Percentiles rank a stretch among this genome's conserved stretches.
phyloP scores from a whole-genome alignment of 2,329 filamentous ascomycete species.

The Fusarium pininemorale region DNA sequence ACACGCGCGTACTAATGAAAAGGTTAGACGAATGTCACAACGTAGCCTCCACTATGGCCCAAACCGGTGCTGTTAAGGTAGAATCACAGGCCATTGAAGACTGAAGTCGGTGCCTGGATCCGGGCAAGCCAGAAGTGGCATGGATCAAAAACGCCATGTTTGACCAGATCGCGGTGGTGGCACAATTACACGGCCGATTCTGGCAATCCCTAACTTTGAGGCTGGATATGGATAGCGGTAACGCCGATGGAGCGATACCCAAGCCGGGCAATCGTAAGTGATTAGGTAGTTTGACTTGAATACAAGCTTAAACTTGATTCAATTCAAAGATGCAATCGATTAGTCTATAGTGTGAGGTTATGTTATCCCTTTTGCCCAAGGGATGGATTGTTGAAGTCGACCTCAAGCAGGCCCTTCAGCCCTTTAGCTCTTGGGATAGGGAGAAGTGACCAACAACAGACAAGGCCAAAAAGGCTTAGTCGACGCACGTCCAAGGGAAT shows the following conservation, averaged over 20 bases:
- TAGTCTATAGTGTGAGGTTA: background rate
- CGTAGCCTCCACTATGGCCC: conserved; percentile 1
- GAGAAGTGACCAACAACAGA: background rate
- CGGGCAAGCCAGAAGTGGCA: conserved; percentile 14
- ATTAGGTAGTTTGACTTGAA: background rate
- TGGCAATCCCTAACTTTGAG: background rate
- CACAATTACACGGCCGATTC: background rate
- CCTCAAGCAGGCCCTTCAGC: background rate
- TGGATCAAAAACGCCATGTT: conserved; percentile 31
- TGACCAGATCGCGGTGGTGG: conserved; percentile 17
- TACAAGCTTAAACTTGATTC: background rate
- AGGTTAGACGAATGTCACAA: background rate
- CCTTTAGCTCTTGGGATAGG: background rate
- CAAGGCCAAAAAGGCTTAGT: background rate
- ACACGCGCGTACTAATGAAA: background rate
- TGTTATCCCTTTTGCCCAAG: background rate
- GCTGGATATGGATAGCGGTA: background rate
- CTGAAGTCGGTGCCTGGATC: conserved; percentile 18
- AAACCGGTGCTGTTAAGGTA: conserved; percentile 8
- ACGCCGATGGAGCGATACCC: background rate
- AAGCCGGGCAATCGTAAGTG: background rate
- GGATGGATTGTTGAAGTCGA: background rate
- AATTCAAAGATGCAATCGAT: background rate
- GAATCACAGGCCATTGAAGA: background rate
- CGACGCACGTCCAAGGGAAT: background rate